Base-by-base conservation (phyloP, 352 stramenopile genomes). In the Phytophthora pluvialis region DNA sequence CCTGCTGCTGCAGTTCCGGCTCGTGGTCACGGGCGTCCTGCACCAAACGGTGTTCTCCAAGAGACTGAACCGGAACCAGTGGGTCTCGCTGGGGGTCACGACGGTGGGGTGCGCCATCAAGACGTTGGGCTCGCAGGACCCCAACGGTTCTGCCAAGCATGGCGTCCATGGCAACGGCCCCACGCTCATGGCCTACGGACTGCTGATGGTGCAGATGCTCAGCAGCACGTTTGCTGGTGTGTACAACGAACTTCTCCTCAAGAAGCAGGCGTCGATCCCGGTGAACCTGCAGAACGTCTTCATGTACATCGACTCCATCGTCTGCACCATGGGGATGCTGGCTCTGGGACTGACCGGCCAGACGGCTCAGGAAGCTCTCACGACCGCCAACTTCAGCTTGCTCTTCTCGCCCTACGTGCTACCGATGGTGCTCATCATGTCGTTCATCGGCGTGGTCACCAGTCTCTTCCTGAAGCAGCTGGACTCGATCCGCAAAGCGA, bases 341-440 rank as follows among this genome's bases (percentile, higher is more conserved):
- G 80, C 67, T 40, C 63, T 91, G 5, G 83, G 83, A 26, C 69
- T 93, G 53, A 93, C 82, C 28, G 84, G 80, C 8, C 80, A 91
- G 59, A 84, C 78, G n/a, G 82, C 88, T 36, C 42, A 70, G 31
- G 71, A 91, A 51, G 85, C 85, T 25, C 59, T 90, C 12, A 74
- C 65, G 26, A 65, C 58, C 10, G 51, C 62, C 15, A 90, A 90
- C 51, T 56, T 91, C 36, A 60, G 57, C 10, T 73, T 88, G 57
- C 67, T 92, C 3, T 89, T 91, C n/a, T 90, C 82, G n/a, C 58
- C 76, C 25, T 86, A 90, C 32, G 81, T 93, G 49, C 64, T 91
- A 26, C 78, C 82, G 8, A 90, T 94, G 82, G 84, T 94, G 51
- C 74, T 91, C 55, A 94, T 94, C 72, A 94, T 94, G 86, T 86